Evolutionary conservation across 768 basidiomycete genomes (phyloP).

Genomic region (Tephrocybe sp.): DNA sequence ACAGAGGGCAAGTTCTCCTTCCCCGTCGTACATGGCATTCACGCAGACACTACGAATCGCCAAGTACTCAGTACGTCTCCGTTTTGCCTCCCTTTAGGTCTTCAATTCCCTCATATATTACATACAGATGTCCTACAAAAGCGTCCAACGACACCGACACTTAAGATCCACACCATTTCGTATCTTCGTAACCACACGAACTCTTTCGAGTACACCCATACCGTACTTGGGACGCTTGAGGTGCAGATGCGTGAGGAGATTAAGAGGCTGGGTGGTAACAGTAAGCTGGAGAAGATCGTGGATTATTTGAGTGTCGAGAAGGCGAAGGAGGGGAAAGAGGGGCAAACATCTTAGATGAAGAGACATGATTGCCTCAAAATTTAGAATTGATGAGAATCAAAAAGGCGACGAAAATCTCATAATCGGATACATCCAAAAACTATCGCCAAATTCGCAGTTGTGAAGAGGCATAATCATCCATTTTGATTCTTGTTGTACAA

Average conservation of each 20-base stretch:
- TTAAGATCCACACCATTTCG: conserved; percentile 77
- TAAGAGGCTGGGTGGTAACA: conserved; percentile 74
- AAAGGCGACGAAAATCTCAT: too few species aligned
- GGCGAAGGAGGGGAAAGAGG: background rate
- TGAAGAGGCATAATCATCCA: too few species aligned
- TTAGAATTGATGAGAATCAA: too few species aligned
- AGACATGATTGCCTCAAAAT: background rate
- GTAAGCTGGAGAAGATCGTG: conserved; percentile 55
- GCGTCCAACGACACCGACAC: conserved; percentile 74
- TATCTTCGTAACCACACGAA: conserved; percentile 76
- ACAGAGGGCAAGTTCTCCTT: conserved; percentile 98
- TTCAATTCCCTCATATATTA: background rate
- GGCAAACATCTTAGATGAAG: background rate
- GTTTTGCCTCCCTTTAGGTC: background rate
- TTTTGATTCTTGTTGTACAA: too few species aligned
- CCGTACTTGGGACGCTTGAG: conserved; percentile 67
- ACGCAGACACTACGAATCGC: conserved; percentile 71
- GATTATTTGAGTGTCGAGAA: conserved; percentile 25
- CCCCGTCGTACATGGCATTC: conserved; percentile 88
- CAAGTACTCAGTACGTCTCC: conserved; percentile 75
- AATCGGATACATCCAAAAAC: too few species aligned
- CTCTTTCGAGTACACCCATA: conserved; percentile 85
- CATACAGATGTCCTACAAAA: conserved; percentile 83
- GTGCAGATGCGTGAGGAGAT: conserved; percentile 71
- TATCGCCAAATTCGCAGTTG: too few species aligned